These are phyloP conservation scores for Sporothrix sp. DNA, from an alignment of 2,329 filamentous ascomycete genomes.

Conservation along the genomic window DNA sequence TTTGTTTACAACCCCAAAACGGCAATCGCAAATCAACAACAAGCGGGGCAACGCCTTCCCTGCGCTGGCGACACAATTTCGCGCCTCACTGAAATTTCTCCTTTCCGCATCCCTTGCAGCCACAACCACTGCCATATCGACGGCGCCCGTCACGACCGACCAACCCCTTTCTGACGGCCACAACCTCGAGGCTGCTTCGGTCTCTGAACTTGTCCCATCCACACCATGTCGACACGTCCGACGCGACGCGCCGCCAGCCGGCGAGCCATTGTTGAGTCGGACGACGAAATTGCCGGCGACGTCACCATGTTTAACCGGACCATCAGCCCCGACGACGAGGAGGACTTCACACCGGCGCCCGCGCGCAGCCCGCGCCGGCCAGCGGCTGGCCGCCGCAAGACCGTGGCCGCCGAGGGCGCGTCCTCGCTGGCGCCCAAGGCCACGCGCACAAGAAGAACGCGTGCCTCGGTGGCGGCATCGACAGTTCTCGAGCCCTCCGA, in stretches of 20 bases:
- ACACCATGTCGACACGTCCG: constrained; percentile 33
- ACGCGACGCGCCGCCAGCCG: constrained; percentile 45
- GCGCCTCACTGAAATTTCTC: neutral
- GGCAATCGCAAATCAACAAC: constrained; percentile 20
- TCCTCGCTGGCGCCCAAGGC: constrained; percentile 22
- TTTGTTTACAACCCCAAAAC: constrained; percentile 21
- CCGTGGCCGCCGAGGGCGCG: constrained; percentile 30
- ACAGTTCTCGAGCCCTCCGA: constrained; percentile 49
- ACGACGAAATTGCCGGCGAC: constrained; percentile 57
- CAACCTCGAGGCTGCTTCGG: too few species aligned
- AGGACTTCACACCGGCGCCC: constrained; percentile 70
- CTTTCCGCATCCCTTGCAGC: neutral
- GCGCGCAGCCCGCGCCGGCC: constrained; percentile 38
- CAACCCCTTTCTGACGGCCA: too few species aligned
- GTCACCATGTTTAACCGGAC: constrained; percentile 26
- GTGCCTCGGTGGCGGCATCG: constrained; percentile 24
- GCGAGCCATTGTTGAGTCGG: constrained; percentile 67
- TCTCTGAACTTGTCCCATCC: constrained; percentile 5
- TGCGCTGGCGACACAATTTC: neutral
- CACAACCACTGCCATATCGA: too few species aligned
- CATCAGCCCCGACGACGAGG: constrained; percentile 48
- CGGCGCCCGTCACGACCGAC: too few species aligned
- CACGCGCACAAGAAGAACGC: constrained; percentile 34
- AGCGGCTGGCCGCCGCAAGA: constrained; percentile 26
- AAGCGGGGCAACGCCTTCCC: constrained; percentile 18